These are phyloP conservation scores for Ogataea pignaliae DNA, from an alignment of 805 yeast genomes.

Conservation along the genomic window DNA sequence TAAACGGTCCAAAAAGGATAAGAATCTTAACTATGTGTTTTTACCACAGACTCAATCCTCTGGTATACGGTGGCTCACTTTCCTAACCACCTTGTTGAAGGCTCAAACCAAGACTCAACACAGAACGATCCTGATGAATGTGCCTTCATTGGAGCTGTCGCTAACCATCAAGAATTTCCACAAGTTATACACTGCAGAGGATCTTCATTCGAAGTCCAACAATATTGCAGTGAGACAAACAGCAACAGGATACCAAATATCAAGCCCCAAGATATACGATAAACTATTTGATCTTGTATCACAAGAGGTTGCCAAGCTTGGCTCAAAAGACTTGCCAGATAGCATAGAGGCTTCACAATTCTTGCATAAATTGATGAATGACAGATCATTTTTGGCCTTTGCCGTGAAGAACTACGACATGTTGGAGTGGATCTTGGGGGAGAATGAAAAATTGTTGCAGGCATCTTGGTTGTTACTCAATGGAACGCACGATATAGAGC, in stretches of 20 bases:
- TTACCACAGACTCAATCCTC: slow-evolving; percentile 48
- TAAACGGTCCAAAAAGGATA: slow-evolving; percentile 13
- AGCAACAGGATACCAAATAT: slow-evolving; percentile 21
- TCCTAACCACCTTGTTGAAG: slow-evolving; percentile 47
- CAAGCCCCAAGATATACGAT: slow-evolving; percentile 29
- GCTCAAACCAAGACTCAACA: slow-evolving; percentile 4
- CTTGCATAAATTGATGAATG: slow-evolving; percentile 18
- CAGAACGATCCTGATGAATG: slow-evolving; percentile 27
- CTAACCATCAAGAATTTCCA: slow-evolving; percentile 34
- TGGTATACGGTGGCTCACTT: slow-evolving; percentile 60
- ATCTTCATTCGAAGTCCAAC: slow-evolving; percentile 1
- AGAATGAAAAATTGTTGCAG: slow-evolving; percentile 37
- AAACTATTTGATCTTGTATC: slow-evolving; percentile 36
- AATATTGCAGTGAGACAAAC: slow-evolving; percentile 2
- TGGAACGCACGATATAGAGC: slow-evolving; percentile 53
- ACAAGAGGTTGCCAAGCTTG: slow-evolving; percentile 16
- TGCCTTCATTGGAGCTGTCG: slow-evolving; percentile 43
- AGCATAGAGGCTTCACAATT: slow-evolving; percentile 10
- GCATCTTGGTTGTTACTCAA: slow-evolving; percentile 40
- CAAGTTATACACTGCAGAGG: slow-evolving; percentile 4
- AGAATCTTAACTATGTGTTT: slow-evolving; percentile 41
- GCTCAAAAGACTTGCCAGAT: slow-evolving; percentile 1
- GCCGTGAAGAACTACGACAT: slow-evolving; percentile 70
- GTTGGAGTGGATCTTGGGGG: slow-evolving; percentile 61
- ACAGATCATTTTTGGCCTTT: slow-evolving; percentile 29